Evolutionary conservation across 2,329 filamentous ascomycete species (phyloP).

Genomic region (Trichoderma sp.): DNA sequence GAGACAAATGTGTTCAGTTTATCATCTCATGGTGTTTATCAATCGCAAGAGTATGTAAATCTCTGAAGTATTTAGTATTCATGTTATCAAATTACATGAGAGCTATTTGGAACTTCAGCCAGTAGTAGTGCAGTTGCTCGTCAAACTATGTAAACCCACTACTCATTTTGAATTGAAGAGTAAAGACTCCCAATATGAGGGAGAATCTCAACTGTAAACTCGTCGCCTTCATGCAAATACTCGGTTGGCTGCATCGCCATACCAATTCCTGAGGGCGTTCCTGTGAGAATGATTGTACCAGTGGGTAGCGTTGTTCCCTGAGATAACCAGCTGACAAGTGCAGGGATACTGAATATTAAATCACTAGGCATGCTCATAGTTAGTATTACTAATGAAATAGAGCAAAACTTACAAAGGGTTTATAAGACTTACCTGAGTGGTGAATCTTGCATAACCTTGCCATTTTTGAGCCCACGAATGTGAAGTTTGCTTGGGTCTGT

Average conservation of each 20-base stretch:
- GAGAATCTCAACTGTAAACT: neutral
- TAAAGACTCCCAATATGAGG: neutral
- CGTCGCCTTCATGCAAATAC: neutral
- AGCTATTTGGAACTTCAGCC: neutral
- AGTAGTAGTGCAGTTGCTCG: neutral
- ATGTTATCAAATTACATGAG: neutral
- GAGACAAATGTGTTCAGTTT: neutral
- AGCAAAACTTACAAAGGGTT: neutral
- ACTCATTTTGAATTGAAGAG: neutral
- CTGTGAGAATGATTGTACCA: constrained; percentile 5
- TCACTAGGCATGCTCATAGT: neutral
- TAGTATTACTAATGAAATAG: neutral
- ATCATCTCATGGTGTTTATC: neutral
- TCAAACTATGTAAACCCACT: neutral
- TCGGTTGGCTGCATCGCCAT: constrained; percentile 5
- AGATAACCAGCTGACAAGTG: neutral
- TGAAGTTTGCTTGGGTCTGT: neutral
- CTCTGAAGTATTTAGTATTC: neutral
- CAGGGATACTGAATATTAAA: neutral
- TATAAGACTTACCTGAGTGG: neutral
- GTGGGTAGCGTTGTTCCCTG: neutral
- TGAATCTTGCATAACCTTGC: neutral
- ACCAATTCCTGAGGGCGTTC: neutral
- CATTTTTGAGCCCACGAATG: neutral
- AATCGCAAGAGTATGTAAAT: neutral